A percentile compares a stretch with the other conserved stretches of the same genome.
These are phyloP conservation scores for Astragalus membranaceus DNA, from an alignment of 306 rosid genomes.

Conservation along the genomic window DNA sequence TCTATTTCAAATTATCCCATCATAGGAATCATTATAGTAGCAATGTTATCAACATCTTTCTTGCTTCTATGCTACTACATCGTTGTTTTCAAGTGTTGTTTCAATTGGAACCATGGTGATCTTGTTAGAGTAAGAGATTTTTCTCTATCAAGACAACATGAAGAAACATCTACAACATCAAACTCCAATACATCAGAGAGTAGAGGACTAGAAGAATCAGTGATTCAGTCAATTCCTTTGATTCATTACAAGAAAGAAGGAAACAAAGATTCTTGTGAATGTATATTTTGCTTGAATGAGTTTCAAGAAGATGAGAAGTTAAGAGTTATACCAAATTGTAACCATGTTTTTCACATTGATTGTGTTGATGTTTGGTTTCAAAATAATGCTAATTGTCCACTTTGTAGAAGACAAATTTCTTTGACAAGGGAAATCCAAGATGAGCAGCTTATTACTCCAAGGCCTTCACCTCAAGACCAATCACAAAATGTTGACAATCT, in stretches of 20 bases:
- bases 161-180: slow-evolving; percentile 3
- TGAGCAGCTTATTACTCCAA: slow-evolving; percentile 27
- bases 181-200: background rate
- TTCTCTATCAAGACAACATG: slow-evolving; percentile 28
- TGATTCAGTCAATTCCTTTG: slow-evolving; percentile 57
- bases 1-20: slow-evolving; percentile 40
- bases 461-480: slow-evolving; percentile 37
- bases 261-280: slow-evolving; percentile 24
- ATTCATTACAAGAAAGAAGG: slow-evolving; percentile 32
- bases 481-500: slow-evolving; percentile 20
- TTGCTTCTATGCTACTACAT: slow-evolving; percentile 61
- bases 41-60: slow-evolving; percentile 52
- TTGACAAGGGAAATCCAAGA: slow-evolving; percentile 6
- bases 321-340: slow-evolving; percentile 60
- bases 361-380: slow-evolving; percentile 88
- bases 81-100: slow-evolving; percentile 73
- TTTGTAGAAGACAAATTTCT: slow-evolving; percentile 60
- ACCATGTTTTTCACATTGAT: slow-evolving; percentile 74
- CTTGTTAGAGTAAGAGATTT: slow-evolving; percentile 34
- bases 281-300: slow-evolving; percentile 72
- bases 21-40: slow-evolving; percentile 48
- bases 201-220: slow-evolving; percentile 52
- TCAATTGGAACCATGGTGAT: slow-evolving; percentile 50
- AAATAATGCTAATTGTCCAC: slow-evolving; percentile 68
- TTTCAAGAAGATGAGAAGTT: slow-evolving; percentile 58